These are phyloP conservation scores for Fusarium pininemorale DNA, from an alignment of 2,329 filamentous ascomycete genomes.

Conservation along the genomic window DNA sequence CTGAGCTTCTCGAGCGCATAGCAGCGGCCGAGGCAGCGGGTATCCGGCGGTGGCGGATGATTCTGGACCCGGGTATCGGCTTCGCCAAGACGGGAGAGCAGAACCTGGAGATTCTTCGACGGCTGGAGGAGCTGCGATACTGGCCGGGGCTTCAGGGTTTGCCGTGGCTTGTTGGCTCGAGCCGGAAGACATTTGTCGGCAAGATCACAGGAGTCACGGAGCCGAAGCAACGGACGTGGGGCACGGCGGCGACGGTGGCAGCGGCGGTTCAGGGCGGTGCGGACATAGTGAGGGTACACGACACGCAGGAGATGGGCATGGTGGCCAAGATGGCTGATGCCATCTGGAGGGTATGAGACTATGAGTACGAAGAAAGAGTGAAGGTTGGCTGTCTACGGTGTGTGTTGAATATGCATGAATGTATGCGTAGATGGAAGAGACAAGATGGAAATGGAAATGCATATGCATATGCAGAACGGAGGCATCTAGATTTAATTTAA, in stretches of 20 bases:
- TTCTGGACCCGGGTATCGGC: conserved; percentile 92
- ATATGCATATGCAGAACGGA: neutral
- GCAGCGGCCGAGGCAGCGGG: conserved; percentile 80
- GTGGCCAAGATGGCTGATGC: conserved; percentile 91
- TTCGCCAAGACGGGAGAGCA: conserved; percentile 88
- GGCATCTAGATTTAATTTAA: neutral
- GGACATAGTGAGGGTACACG: conserved; percentile 92
- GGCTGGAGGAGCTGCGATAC: conserved; percentile 69
- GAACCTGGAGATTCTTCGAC: conserved; percentile 81
- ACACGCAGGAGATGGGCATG: conserved; percentile 85
- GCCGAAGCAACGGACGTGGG: conserved; percentile 78
- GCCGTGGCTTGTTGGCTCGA: conserved; percentile 90
- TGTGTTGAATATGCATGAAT: neutral
- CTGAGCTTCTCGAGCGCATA: conserved; percentile 76
- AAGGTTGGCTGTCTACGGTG: neutral
- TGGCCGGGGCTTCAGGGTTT: conserved; percentile 73
- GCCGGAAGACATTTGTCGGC: conserved; percentile 90
- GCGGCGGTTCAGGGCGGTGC: conserved; percentile 88
- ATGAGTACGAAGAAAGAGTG: conserved; percentile 16
- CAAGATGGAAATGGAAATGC: neutral
- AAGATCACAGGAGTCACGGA: conserved; percentile 78
- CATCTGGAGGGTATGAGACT: conserved; percentile 78
- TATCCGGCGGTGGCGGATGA: conserved; percentile 90
- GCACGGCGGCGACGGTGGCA: conserved; percentile 87
- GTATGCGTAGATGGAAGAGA: neutral